phyloP scores from a whole-genome alignment of 2,329 filamentous ascomycete genomes.

The Amesomyces nigricolor region DNA sequence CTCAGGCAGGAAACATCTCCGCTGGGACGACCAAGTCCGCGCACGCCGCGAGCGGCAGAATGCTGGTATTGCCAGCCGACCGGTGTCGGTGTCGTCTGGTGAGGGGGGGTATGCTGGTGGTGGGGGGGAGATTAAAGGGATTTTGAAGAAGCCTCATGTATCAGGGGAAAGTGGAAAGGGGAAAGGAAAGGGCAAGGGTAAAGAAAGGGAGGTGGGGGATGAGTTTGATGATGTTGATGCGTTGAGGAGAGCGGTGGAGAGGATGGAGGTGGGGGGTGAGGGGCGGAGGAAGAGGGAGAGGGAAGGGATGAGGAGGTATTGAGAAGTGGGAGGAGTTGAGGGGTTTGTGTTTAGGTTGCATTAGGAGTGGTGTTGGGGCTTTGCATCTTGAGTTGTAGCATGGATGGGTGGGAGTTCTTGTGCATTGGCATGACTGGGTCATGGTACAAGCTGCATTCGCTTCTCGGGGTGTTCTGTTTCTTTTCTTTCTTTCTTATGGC shows the following conservation, averaged over 20 bases:
- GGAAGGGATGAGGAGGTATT: constrained; percentile 7
- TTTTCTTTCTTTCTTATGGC: too few species aligned
- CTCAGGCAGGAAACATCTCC: constrained; percentile 25
- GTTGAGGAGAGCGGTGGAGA: constrained; percentile 22
- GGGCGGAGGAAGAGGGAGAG: too few species aligned
- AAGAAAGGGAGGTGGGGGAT: constrained; percentile 14
- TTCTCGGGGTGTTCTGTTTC: too few species aligned
- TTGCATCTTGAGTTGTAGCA: too few species aligned
- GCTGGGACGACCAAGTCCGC: constrained; percentile 30
- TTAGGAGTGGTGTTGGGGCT: too few species aligned
- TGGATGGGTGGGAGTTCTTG: too few species aligned
- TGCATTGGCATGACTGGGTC: too few species aligned
- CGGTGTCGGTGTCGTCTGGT: constrained; percentile 14
- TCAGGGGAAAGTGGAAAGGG: background rate
- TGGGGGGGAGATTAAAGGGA: constrained; percentile 26
- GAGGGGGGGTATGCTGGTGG: background rate
- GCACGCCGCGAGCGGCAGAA: constrained; percentile 27
- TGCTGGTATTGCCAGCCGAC: constrained; percentile 29
- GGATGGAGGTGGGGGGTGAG: constrained; percentile 22
- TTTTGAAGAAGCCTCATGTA: constrained; percentile 27
- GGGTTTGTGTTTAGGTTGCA: background rate
- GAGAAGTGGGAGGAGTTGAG: background rate
- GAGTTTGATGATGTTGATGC: constrained; percentile 19
- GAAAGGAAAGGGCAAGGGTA: constrained; percentile 1
- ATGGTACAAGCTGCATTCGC: too few species aligned